Evolutionary conservation across 768 basidiomycete species (phyloP), one percentile per base, ranked within the genome.

Genomic region (Chalciporus sphaerocephalus): DNA sequence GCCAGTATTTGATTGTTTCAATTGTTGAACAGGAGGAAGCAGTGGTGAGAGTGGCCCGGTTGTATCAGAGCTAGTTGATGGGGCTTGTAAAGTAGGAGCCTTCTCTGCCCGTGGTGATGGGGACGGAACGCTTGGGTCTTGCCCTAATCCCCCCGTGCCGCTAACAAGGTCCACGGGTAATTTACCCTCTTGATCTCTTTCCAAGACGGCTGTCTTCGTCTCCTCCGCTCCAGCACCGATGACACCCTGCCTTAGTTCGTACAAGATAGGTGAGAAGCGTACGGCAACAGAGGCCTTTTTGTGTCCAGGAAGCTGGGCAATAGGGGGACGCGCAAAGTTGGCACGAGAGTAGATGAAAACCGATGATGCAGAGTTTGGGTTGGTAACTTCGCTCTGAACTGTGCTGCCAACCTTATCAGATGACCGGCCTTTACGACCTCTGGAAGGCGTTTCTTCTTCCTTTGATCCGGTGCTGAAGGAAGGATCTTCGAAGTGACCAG

Each of bases 341-440:
- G 91, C 91, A 24, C 96, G 80, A 7, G 93, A 89, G 68, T 98
- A 98, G 56, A 99, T 90, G 71, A 90, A 97, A 22, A 98, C 95
- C 13, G 80, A 81, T 4, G 83, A 73, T 0, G 70, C 67, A 0
- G 76, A 69, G n/a, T 68, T 54, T 13, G 70, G 56, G 38, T 68
- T 58, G 16, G 67, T 40, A 16, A 62, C 32, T 37, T 74, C 66
- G 34, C 41, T 48, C 24, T 54, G 49, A 51, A 64, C 4, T 66
- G 52, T 68, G 39, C 55, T 61, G 18, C 48, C 34, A n/a, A 32
- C 46, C 34, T 53, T 65, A 35, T 71, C 59, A 5, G 70, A 63
- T 0, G 80, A 76, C 45, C 78, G 70, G 5, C 74, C 70, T 51
- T 80, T 85, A 50, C 82, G 70, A 20, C 85, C 83, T 47, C 83